Evolutionary conservation across 1,139 yeast genomes (phyloP), one percentile per base, ranked within the genome.

Genomic region (Pichiaceae sp.): DNA sequence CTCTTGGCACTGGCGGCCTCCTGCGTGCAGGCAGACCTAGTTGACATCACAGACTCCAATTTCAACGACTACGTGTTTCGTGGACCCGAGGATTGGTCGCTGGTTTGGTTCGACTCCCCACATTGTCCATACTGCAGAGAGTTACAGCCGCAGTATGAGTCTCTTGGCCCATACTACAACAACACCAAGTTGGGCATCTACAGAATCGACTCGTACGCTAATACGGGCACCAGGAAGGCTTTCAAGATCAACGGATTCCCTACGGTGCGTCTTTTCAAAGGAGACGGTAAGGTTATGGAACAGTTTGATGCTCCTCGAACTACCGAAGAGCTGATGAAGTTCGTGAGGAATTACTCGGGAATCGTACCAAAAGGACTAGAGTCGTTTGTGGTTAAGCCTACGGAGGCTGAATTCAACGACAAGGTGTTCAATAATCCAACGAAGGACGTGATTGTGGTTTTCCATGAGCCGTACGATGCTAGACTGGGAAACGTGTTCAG

Each of bases 31-130:
- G n/a, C n/a, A n/a, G n/a, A n/a, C n/a, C n/a, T n/a, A n/a, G n/a
- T n/a, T n/a, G n/a, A n/a, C n/a, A n/a, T n/a, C n/a, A n/a, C n/a
- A n/a, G n/a, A n/a, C n/a, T n/a, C n/a, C n/a, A 45, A 49, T 32
- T 53, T 49, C 35, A 54, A 50, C 30, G 31, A 32, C 4, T 4
- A 31, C 11, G 51, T 42, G 7, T 47, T 46, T 37, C 53, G 53
- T 1, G 35, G 40, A 17, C 49, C 48, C 16, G 54, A 63, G 16
- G 50, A 51, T 15, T 64, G 51, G 44, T 62, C 73, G 4, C 53
- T 69, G 32, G 64, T 70, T 17, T 66, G 64, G 47, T 69, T 69
- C 43, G 61, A 56, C 39, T 60, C 66, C 5, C 62, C 63, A 4
- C 45, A 49, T 14, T 70, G 75, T 45, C 46, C 50, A 37, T 63